phyloP scores from a whole-genome alignment of 2,329 filamentous ascomycete species.

The Xylaria sp. region DNA sequence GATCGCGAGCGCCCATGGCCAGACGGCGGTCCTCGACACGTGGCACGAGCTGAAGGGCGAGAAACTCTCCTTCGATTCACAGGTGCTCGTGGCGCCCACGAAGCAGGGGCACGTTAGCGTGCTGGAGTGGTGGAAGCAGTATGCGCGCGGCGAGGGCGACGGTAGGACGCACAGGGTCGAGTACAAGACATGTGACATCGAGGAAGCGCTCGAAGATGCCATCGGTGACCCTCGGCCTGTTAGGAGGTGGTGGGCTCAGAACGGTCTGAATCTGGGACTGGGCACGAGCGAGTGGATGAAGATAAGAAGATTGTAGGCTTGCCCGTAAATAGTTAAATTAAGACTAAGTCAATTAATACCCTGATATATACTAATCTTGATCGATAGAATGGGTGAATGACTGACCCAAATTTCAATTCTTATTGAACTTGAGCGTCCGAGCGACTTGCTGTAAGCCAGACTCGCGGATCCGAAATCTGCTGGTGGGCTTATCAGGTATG shows the following conservation, averaged over 20 bases:
- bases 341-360: neutral
- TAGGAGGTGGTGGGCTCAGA: conserved; percentile 86
- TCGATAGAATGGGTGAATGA: neutral
- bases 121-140: conserved; percentile 90
- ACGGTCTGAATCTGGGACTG: conserved; percentile 82
- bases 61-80: conserved; percentile 78
- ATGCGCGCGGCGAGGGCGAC: conserved; percentile 65
- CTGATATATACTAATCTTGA: neutral
- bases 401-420: neutral
- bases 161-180: conserved; percentile 77
- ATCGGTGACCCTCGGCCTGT: conserved; percentile 77
- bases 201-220: conserved; percentile 91
- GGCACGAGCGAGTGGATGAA: conserved; percentile 92
- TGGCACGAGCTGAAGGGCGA: conserved; percentile 82
- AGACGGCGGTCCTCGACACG: conserved; percentile 82
- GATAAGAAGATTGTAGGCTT: conserved; percentile 71
- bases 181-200: conserved; percentile 95
- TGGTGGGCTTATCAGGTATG: too few relatives aligned
- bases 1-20: conserved; percentile 84
- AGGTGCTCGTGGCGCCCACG: conserved; percentile 86
- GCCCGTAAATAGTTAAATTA: neutral
- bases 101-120: conserved; percentile 86
- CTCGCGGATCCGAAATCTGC: too few relatives aligned
- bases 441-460: neutral
- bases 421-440: neutral